Base-by-base conservation (phyloP, 768 basidiomycete species). In the Boletus insuetus region DNA sequence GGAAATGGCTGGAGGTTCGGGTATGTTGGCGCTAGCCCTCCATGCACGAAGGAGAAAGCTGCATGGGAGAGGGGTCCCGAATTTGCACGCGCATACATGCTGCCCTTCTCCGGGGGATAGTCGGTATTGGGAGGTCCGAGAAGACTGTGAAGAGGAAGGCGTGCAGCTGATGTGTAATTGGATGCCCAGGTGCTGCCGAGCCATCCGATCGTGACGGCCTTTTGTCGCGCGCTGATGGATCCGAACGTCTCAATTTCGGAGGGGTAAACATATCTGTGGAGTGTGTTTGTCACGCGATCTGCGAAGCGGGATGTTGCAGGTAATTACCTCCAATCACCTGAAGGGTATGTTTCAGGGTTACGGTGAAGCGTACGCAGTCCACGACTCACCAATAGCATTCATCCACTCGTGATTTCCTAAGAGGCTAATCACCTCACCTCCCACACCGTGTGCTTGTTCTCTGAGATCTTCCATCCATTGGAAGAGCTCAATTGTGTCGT, bases 341-440 rank as follows among this genome's bases (percentile, higher is more conserved):
- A 35, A 65, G 50, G 55, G 61, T 46, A 39, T 45, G 17, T 22
- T 20, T 65, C 45, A 61, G 38, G 52, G 20, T 51, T 46, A 47
- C 44, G 51, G 20, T 46, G 19, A 43, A 46, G 26, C 42, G 49
- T 45, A 58, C 49, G 35, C 37, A 22, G 26, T 26, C 17, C 37
- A 24, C 37, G 17, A 57, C 71, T 20, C 61, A 87, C 89, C 89
- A 55, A 92, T 86, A 14, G 82, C 84, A 60, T 95, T 95, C 93
- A 98, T 97, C 78, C 87, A 86, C 70, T 98, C 97, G 62, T 99
- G 97, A 69, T 99, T 99, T 24, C 97, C 97, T 34, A 98, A 75
- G 51, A 91, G 80, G 13, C 82, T 85, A 32, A 96, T 66, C 14
- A 99, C 79, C 5, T 77, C 79, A 2, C 91, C 94, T 4, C 92